Percentiles rank a stretch among this genome's conserved stretches.
Conservation (phyloP, 2,329 filamentous ascomycete species). For the Escovopsis sp. region DNA sequence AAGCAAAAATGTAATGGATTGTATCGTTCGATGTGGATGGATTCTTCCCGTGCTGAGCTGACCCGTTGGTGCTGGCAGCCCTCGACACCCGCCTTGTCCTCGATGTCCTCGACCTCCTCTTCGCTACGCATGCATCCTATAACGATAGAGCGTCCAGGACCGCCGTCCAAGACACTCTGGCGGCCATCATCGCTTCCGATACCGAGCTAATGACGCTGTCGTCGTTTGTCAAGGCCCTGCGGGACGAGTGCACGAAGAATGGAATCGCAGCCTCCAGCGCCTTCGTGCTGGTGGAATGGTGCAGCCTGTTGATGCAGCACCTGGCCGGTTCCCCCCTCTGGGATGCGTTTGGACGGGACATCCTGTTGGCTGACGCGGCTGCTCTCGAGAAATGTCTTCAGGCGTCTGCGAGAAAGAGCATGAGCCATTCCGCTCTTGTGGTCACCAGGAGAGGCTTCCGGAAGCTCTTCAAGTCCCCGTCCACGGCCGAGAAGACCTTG, state of each 20-base stretch:
- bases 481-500: slow-evolving; percentile 43
- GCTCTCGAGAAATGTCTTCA: slow-evolving; percentile 65
- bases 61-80: slow-evolving; percentile 20
- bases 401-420: slow-evolving; percentile 42
- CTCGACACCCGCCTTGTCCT: slow-evolving; percentile 33
- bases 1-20: slow-evolving; percentile 39
- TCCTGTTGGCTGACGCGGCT: slow-evolving; percentile 55
- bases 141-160: slow-evolving; percentile 69
- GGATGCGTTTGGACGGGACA: slow-evolving; percentile 47
- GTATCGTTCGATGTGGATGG: no score
- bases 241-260: slow-evolving; percentile 58
- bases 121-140: slow-evolving; percentile 79
- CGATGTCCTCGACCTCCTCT: slow-evolving; percentile 54
- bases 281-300: slow-evolving; percentile 87
- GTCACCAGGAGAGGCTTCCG: slow-evolving; percentile 69
- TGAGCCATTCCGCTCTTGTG: slow-evolving; percentile 59
- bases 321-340: slow-evolving; percentile 46
- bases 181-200: slow-evolving; percentile 45
- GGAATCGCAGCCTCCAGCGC: slow-evolving; percentile 66
- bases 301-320: slow-evolving; percentile 60
- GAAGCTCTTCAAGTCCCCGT: slow-evolving; percentile 46
- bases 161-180: slow-evolving; percentile 69
- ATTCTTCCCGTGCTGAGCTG: slow-evolving; percentile 4
- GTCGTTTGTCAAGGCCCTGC: slow-evolving; percentile 50
- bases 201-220: slow-evolving; percentile 40